Evolutionary conservation across 2,329 filamentous ascomycete species (phyloP).

Genomic region (Graphilbum ipis-grandicollis): DNA sequence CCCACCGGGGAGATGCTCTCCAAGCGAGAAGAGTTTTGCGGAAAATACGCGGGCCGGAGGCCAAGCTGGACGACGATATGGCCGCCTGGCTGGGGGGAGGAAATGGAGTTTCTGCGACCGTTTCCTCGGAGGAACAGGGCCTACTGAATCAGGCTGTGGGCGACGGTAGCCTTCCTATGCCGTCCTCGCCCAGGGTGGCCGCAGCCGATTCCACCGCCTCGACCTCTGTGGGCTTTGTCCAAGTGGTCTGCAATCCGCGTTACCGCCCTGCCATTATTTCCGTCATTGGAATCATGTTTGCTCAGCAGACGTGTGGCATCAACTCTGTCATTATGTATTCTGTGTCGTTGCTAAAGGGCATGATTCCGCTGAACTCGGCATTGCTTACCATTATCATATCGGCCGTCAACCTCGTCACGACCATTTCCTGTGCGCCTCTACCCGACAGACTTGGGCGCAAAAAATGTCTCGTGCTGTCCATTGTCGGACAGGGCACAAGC

Average conservation of each 20-base stretch:
- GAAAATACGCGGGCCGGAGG: conserved; percentile 53
- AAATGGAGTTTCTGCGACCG: conserved; percentile 21
- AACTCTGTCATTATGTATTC: conserved; percentile 99
- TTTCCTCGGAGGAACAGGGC: conserved; percentile 45
- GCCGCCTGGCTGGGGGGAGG: conserved; percentile 36
- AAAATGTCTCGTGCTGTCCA: conserved; percentile 64
- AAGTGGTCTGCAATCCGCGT: conserved; percentile 48
- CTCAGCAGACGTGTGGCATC: conserved; percentile 84
- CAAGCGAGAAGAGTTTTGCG: conserved; percentile 52
- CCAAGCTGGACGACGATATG: conserved; percentile 59
- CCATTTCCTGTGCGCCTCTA: conserved; percentile 63
- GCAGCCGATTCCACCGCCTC: background rate
- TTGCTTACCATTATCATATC: conserved; percentile 80
- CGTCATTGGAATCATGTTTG: conserved; percentile 78
- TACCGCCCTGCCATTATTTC: conserved; percentile 63
- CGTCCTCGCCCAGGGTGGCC: conserved; percentile 2
- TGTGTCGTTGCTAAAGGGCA: conserved; percentile 65
- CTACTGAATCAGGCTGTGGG: conserved; percentile 33
- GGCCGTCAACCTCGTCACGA: conserved; percentile 69
- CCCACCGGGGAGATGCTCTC: conserved; percentile 38
- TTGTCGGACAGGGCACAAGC: conserved; percentile 66
- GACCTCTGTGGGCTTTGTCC: conserved; percentile 36
- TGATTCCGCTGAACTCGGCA: conserved; percentile 67
- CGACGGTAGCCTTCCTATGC: background rate
- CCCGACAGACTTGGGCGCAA: conserved; percentile 82